Evolutionary conservation across 345 rosid species (phyloP).

Genomic region (Brassica incana): DNA sequence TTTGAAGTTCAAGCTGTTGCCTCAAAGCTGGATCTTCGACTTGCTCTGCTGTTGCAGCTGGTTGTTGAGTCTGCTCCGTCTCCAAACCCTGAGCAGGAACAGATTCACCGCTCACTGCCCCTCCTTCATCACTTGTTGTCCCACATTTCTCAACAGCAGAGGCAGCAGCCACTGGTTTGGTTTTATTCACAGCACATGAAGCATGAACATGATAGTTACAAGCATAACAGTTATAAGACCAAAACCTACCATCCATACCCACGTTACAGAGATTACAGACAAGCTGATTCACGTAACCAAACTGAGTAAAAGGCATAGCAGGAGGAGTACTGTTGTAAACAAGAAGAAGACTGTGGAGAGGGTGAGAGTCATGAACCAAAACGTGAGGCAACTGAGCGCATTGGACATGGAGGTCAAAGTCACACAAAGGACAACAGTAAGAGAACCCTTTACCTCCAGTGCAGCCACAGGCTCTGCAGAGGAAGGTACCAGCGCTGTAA

Average conservation of each 20-base stretch:
- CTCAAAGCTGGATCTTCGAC: constrained; percentile 39
- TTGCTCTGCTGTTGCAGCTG: constrained; percentile 15
- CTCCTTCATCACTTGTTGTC: constrained; percentile 12
- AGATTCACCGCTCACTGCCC: constrained; percentile 7
- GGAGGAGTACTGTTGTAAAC: constrained; percentile 36
- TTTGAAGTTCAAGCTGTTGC: constrained; percentile 37
- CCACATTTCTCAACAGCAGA: constrained; percentile 9
- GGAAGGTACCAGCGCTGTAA: constrained; percentile 27
- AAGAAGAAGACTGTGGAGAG: constrained; percentile 38
- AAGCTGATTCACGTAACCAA: constrained; percentile 23
- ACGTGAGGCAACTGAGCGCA: constrained; percentile 42
- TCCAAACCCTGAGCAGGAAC: constrained; percentile 17
- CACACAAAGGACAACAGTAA: constrained; percentile 44
- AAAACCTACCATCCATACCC: constrained; percentile 38
- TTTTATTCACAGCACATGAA: constrained; percentile 34
- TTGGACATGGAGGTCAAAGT: constrained; percentile 46
- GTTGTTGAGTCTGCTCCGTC: constrained; percentile 9
- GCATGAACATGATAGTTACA: constrained; percentile 39
- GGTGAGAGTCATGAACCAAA: constrained; percentile 32
- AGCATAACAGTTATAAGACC: constrained; percentile 48
- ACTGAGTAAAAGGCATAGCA: constrained; percentile 13
- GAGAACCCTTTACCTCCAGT: constrained; percentile 36
- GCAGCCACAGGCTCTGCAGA: constrained; percentile 41
- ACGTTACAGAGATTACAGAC: constrained; percentile 34
- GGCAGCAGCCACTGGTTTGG: constrained; percentile 11